Conservation (phyloP, 441 rosid species). For the Arabidopsis hybrid region DNA sequence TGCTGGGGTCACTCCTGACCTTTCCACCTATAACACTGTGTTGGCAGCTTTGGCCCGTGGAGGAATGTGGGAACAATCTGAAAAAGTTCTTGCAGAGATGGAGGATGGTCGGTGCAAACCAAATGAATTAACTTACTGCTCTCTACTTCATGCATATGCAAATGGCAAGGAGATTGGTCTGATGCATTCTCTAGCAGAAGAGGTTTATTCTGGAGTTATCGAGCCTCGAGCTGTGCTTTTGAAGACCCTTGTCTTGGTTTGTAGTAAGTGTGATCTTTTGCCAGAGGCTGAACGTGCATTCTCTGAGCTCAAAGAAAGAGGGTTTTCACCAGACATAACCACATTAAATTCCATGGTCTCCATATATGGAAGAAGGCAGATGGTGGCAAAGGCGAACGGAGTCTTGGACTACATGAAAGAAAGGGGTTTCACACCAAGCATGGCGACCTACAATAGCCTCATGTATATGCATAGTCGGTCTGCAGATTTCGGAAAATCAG, state of each 20-base stretch:
- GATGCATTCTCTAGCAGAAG: conserved; percentile 79
- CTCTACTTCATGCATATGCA: conserved; percentile 92
- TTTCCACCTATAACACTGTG: conserved; percentile 89
- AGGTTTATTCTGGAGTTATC: conserved; percentile 74
- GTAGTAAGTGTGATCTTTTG: conserved; percentile 81
- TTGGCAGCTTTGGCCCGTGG: conserved; percentile 95
- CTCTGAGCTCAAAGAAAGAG: conserved; percentile 70
- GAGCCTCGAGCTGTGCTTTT: conserved; percentile 79
- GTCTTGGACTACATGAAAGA: conserved; percentile 80
- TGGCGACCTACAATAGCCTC: conserved; percentile 88
- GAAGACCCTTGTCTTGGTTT: conserved; percentile 88
- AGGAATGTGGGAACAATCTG: conserved; percentile 95
- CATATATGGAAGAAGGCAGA: conserved; percentile 86
- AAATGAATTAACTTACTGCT: conserved; percentile 82
- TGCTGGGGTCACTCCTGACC: conserved; percentile 83
- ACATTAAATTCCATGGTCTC: conserved; percentile 93
- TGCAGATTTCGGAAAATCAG: conserved; percentile 68
- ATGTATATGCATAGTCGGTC: conserved; percentile 92
- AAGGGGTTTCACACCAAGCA: conserved; percentile 73
- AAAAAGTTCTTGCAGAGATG: conserved; percentile 84
- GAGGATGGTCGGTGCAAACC: conserved; percentile 78
- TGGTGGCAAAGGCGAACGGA: conserved; percentile 71
- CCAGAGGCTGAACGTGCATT: conserved; percentile 82
- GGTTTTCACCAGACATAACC: conserved; percentile 71
- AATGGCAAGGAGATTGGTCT: conserved; percentile 79